Evolutionary conservation across 2,329 filamentous ascomycete species (phyloP), one percentile per base, ranked within the genome.

Genomic region (Stemphylium lycopersici): DNA sequence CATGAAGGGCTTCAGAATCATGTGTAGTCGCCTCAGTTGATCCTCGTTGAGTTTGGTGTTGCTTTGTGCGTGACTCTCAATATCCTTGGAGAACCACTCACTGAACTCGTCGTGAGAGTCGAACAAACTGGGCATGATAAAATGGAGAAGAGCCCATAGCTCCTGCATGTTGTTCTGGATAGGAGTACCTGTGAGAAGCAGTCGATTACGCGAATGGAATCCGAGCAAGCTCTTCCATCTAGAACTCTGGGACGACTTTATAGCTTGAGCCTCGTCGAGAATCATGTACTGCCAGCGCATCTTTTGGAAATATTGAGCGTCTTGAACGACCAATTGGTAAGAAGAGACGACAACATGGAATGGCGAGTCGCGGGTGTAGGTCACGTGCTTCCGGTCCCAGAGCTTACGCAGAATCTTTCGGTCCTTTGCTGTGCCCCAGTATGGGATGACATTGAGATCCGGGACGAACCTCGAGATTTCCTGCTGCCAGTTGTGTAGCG

Each of bases 151-250:
- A 26, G 95, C 95, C 95, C 95, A 99, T 55, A 99, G 79, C 77
- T 99, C 93, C 77, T 98, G 95, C 95, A 99, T 99, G 82, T 98
- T 99, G 80, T 99, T 99, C 77, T 99, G 95, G 62, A 99, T 98
- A 2, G 95, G 95, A 0, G 95, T 99, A 79, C 95, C 95, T 0
- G 95, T 99, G 16, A 99, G 84, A 39, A 99, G 81, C 41, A 99
- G 84, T 63, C 95, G 87, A 77, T 98, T 99, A 56, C 95, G 90
- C 78, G 93, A 98, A 74, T 96, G 90, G 82, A 98, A 98, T 45
- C 89, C 90, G 41, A 99, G 82, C 61, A 99, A 78, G 63, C 90
- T 93, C 84, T 98, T 99, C 95, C 95, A 99, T 71, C 95, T 87
- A 13, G 93, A 96, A 80, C 92, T 97, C 69, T 90, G 87, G 0